Conservation (phyloP, 2,329 filamentous ascomycete species). For the Peltaster fructicola region DNA sequence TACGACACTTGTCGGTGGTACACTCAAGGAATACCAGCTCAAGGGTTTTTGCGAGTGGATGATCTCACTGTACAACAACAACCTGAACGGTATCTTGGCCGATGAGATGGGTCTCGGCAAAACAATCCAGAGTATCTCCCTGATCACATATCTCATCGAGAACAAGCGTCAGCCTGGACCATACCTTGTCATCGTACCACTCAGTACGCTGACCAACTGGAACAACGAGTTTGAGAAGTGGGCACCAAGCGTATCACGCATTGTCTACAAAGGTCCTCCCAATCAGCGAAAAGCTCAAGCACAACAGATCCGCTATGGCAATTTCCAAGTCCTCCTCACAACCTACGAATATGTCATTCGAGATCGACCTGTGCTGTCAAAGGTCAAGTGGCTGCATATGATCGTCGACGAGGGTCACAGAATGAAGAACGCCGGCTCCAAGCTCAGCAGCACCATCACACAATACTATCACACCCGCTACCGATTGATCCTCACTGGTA, state of each 20-base stretch:
- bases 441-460: conserved; percentile 85
- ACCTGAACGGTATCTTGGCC: conserved; percentile 93
- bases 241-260: conserved; percentile 69
- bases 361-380: conserved; percentile 82
- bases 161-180: conserved; percentile 82
- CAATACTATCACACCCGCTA: conserved; percentile 91
- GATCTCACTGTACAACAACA: conserved; percentile 99
- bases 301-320: conserved; percentile 80
- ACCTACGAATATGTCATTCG: conserved; percentile 99
- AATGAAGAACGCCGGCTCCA: conserved; percentile 97
- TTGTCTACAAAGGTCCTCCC: conserved; percentile 95
- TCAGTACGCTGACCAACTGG: conserved; percentile 97
- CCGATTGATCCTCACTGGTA: conserved; percentile 92
- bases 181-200: conserved; percentile 87
- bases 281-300: conserved; percentile 76
- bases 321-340: conserved; percentile 90
- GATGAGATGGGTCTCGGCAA: conserved; percentile 99
- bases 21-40: conserved; percentile 89
- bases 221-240: conserved; percentile 98
- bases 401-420: conserved; percentile 98
- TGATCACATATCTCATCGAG: conserved; percentile 95
- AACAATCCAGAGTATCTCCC: conserved; percentile 95
- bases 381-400: conserved; percentile 99
- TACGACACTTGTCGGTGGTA: conserved; percentile 73
- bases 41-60: conserved; percentile 99